Conservation (phyloP, 2,329 filamentous ascomycete genomes). For the Aspergillus glaucus region DNA sequence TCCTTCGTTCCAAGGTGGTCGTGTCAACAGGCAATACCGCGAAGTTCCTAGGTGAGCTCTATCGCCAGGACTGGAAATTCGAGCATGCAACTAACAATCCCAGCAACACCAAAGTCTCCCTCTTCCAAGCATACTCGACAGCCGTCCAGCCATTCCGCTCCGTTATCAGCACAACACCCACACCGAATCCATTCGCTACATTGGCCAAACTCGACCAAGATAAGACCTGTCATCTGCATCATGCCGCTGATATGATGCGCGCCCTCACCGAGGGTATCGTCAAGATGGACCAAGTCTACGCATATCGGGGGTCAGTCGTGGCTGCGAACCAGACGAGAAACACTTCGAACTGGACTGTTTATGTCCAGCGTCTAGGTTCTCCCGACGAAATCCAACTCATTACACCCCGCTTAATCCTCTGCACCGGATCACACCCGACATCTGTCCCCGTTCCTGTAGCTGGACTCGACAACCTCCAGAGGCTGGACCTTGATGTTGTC, state of each 20-base stretch:
- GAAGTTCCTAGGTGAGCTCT: constrained; percentile 50
- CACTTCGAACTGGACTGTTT: constrained; percentile 28
- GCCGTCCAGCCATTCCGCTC: constrained; percentile 48
- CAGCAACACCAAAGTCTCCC: constrained; percentile 56
- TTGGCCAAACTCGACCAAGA: constrained; percentile 51
- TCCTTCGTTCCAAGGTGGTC: constrained; percentile 48
- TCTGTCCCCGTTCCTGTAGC: constrained; percentile 39
- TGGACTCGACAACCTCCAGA: constrained; percentile 29
- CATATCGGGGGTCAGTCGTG: constrained; percentile 28
- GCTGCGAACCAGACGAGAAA: constrained; percentile 26
- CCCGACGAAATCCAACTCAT: constrained; percentile 25
- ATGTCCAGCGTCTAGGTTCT: constrained; percentile 23
- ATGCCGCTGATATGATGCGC: constrained; percentile 52
- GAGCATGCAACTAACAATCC: neutral
- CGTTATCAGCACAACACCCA: constrained; percentile 43
- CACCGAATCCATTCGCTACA: constrained; percentile 50
- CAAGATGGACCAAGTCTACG: constrained; percentile 31
- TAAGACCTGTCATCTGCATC: constrained; percentile 51
- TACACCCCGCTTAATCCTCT: constrained; percentile 49
- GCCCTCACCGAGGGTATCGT: constrained; percentile 39
- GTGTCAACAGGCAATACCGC: constrained; percentile 50
- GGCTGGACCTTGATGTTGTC: constrained; percentile 50
- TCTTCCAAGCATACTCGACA: constrained; percentile 54
- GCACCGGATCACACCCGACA: constrained; percentile 52
- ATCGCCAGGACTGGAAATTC: neutral